Evolutionary conservation across 495 filamentous ascomycete genomes (phyloP).

Genomic region (Neurospora africana): DNA sequence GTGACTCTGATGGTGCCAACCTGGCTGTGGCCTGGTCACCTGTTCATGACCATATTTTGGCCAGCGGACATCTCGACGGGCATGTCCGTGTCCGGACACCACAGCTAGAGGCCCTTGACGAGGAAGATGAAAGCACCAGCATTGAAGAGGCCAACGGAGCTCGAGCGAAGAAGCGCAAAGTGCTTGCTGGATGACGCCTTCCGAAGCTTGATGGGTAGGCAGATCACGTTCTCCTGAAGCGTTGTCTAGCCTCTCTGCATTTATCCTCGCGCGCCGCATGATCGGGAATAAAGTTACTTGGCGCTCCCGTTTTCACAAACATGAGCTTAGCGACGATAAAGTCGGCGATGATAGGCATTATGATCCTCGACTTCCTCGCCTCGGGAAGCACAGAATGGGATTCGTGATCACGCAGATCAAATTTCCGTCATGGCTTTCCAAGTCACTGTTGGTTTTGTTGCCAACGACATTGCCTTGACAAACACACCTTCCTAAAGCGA

Average conservation of each 20-base stretch:
- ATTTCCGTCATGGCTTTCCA: not conserved
- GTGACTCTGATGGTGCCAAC: conserved; percentile 54
- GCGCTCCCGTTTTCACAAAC: not conserved
- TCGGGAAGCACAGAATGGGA: not conserved
- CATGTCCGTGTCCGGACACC: conserved; percentile 50
- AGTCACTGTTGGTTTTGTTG: not conserved
- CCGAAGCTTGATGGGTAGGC: conserved; percentile 39
- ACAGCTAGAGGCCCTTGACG: conserved; percentile 35
- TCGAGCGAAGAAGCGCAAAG: conserved; percentile 46
- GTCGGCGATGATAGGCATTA: not conserved
- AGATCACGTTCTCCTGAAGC: conserved; percentile 39
- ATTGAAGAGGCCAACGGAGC: conserved; percentile 20
- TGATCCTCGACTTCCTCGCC: not conserved
- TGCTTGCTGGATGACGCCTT: conserved; percentile 53
- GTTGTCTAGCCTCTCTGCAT: not conserved
- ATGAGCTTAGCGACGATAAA: not conserved
- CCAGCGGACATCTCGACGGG: conserved; percentile 53
- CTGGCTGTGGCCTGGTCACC: conserved; percentile 74
- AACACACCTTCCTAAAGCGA: not conserved
- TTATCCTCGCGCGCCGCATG: not conserved
- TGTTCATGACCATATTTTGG: conserved; percentile 63
- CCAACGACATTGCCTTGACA: not conserved
- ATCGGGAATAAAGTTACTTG: not conserved
- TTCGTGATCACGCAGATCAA: not conserved
- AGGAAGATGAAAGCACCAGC: conserved; percentile 30